Percentiles rank a stretch among this genome's conserved stretches.
Evolutionary conservation across 1,284 basidiomycete genomes (phyloP).

Genomic region (Apiotrichum siamense): DNA sequence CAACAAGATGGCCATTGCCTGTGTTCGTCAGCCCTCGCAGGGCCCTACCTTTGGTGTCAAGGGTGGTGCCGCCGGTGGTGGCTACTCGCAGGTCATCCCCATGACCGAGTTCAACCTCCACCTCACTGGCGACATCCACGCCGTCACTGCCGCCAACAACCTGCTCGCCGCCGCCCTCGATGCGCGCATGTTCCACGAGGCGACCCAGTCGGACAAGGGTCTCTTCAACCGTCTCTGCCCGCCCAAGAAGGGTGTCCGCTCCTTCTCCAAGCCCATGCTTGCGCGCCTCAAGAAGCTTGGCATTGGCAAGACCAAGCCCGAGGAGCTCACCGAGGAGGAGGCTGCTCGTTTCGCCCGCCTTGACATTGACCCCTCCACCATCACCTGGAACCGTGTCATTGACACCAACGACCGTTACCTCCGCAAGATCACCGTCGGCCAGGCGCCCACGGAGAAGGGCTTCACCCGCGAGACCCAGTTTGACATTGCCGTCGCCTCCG

Average conservation of each 20-base stretch:
- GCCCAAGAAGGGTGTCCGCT: constrained; percentile 86
- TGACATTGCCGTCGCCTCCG: constrained; percentile 95
- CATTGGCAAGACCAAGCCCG: constrained; percentile 89
- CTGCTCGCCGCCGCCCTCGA: constrained; percentile 92
- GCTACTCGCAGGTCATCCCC: constrained; percentile 97
- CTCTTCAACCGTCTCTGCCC: constrained; percentile 90
- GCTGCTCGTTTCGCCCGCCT: constrained; percentile 82
- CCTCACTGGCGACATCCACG: constrained; percentile 96
- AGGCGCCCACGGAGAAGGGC: constrained; percentile 83
- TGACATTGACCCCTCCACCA: constrained; percentile 83
- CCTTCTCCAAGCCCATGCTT: constrained; percentile 94
- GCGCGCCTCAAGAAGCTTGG: constrained; percentile 91
- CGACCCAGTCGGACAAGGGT: constrained; percentile 90
- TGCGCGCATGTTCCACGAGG: constrained; percentile 97
- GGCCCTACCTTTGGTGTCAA: constrained; percentile 99
- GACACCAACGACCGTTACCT: constrained; percentile 97
- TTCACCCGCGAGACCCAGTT: constrained; percentile 84
- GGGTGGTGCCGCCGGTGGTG: constrained; percentile 96
- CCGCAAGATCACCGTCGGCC: constrained; percentile 88
- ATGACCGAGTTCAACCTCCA: constrained; percentile 90
- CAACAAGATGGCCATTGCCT: constrained; percentile 87
- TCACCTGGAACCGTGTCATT: constrained; percentile 97
- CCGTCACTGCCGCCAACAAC: constrained; percentile 96
- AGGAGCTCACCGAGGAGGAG: constrained; percentile 89
- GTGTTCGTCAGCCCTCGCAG: constrained; percentile 97